Base-by-base conservation (phyloP, 208 protist genomes). In the Trypanosoma mega region DNA sequence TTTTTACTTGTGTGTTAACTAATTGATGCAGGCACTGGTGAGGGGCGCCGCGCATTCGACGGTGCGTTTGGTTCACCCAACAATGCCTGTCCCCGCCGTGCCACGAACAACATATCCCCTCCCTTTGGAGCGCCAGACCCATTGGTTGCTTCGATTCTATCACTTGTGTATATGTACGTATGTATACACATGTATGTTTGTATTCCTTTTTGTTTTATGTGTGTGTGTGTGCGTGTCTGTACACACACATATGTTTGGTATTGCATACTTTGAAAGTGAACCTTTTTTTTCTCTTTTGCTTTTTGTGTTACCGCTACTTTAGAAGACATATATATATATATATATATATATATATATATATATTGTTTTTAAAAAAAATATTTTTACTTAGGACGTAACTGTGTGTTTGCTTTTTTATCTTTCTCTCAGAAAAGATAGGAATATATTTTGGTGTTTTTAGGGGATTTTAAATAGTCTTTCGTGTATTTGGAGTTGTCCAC, bases 41-140 rank as follows among this genome's bases (percentile, higher is more conserved):
- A 30, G 37, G 37, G 61, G 23, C 43, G 49, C 30, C 50, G 61
- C 30, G 61, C 61, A 67, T 59, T 67, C 61, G 61, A 67, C 33
- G 33, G 61, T 49, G 37, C 23, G 18, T n/a, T 24, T 39, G 44
- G 4, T 27, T 23, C 16, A 7, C 61, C 34, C n/a, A 31, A 67
- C 61, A 67, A 59, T 67, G 61, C 31, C 61, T 59, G 61, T 44
- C 61, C 33, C 37, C 23, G 23, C 18, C 5, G 23, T 4, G 18
- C 23, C 18, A 14, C 11, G 18, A 47, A 48, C 27, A 48, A n/a
- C n/a, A n/a, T n/a, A n/a, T n/a, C n/a, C n/a, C n/a, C n/a, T n/a
- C n/a, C n/a, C n/a, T n/a, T n/a, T n/a, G n/a, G n/a, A n/a, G n/a
- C 8, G 34, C 12, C 12, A 16, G 34, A 39, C 34, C 6, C 8